A percentile compares a stretch with the other conserved stretches of the same genome.
Conservation (phyloP, 106 monocot genomes). For the Triglochin maritima region DNA sequence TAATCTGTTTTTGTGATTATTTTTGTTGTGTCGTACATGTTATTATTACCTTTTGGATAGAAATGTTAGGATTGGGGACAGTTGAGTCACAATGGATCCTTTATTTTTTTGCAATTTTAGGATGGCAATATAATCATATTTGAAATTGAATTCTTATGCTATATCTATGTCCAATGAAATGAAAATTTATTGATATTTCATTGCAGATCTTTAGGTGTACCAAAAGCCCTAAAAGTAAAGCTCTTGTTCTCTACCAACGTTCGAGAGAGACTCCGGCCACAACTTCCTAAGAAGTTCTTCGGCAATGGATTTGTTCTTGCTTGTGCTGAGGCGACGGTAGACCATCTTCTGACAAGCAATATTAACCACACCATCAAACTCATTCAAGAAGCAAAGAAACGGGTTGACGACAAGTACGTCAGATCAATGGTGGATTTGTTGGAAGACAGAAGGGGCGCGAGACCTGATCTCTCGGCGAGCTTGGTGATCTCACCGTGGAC, state of each 20-base stretch:
- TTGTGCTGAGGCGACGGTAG: constrained; percentile 52
- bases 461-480: constrained; percentile 59
- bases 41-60: too few species aligned
- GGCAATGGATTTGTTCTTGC: constrained; percentile 75
- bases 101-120: too few species aligned
- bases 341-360: constrained; percentile 21
- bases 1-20: too few species aligned
- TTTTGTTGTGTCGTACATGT: too few species aligned
- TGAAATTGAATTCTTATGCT: too few species aligned
- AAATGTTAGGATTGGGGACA: too few species aligned
- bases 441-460: constrained; percentile 27
- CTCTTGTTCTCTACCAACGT: constrained; percentile 4
- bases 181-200: too few species aligned
- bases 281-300: constrained; percentile 52
- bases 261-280: constrained; percentile 18
- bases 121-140: too few species aligned
- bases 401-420: constrained; percentile 37
- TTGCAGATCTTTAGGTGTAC: neutral
- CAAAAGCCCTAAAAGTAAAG: neutral
- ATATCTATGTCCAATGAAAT: too few species aligned
- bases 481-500: constrained; percentile 85
- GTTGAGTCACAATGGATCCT: too few species aligned
- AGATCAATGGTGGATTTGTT: constrained; percentile 58
- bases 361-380: constrained; percentile 20
- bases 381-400: constrained; percentile 42